Base-by-base conservation (phyloP, 2,329 filamentous ascomycete species). In the Fusarium sp. region DNA sequence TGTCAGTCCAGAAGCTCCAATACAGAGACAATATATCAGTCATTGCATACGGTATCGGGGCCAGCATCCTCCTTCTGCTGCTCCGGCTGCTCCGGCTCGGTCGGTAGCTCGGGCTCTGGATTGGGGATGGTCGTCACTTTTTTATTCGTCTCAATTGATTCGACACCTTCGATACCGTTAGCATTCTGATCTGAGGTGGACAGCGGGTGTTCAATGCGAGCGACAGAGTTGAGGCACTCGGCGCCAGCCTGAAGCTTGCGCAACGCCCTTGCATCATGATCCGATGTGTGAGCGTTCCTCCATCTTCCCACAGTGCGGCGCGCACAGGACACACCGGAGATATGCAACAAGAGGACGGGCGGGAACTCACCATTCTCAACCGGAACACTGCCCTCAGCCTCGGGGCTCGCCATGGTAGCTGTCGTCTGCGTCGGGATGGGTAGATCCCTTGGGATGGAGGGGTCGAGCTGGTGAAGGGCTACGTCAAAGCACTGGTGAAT, bases 81-180 rank as follows among this genome's bases (percentile, higher is more conserved):
- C 23, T 50, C 59, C 37, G 52, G 51, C 11, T 48, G 60, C 50
- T 65, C 44, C 68, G 65, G 56, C 44, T 54, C 39, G 54, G 44
- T 56, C 64, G 53, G 43, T 46, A 71, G 56, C 23, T 68, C 53
- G 37, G 40, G 60, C 34, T 68, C 65, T 23, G 67, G 62, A 41
- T 75, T 72, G 6, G 70, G 59, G 36, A 71, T 60, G 12, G 66
- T 70, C 23, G 66, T 67, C 47, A 73, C 71, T 51, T 76, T 76
- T 56, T 75, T 69, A 54, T 70, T 63, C 13, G 65, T 27, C 36
- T 71, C 62, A 23, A 40, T 55, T 15, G 44, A 36, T 5, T 60
- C 41, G 9, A 51, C n/a, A 13, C 41, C 71, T 73, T 40, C 12
- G 12, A 3, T 9, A 16, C 18, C 16, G 46, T 76, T 58, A 76